Evolutionary conservation across 2,329 filamentous ascomycete species (phyloP), one percentile per base, ranked within the genome.

Genomic region (Diaporthe sp.): DNA sequence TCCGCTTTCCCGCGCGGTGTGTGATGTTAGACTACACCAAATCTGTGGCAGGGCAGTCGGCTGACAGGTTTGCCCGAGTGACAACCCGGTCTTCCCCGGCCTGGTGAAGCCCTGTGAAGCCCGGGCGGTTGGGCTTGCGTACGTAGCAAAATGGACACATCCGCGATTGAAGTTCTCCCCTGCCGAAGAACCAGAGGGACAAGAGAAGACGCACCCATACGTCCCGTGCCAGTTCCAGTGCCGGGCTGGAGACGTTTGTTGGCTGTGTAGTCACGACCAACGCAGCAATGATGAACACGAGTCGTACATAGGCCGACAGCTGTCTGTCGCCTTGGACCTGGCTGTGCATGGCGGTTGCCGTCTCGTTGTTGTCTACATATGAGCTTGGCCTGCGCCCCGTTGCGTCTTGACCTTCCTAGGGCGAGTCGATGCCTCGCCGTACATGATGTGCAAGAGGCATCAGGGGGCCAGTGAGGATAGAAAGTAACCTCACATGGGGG

Each of bases 391-490:
- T 49, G 13, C 13, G 4, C 22, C 15, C 17, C 2, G 5, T 55
- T 19, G 53, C 15, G 6, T 31, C 25, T 31, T 31, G 25, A 17
- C 17, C 53, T 25, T 31, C 53, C 31, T 31, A 7, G 22, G 25
- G 9, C 55, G 19, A n/a, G 17, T 17, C 31, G 55, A 22, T 34
- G 17, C 55, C 17, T 37, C n/a, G 55, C 9, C 22, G 31, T 19
- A 58, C 7, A 31, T 34, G 55, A 17, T 13, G 22, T 34, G 8
- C 34, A 8, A n/a, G 5, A 17, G 42, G 19, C 42, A 8, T 68
- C 46, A 53, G 65, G 65, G 46, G 65, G 65, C 46, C 65, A 53
- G 65, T 53, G 65, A 68, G 31, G 19, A 37, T 68, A 68, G 39
- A 53, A 10, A 25, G 46, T 53, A 68, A 39, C 46, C 31, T 19